Percentiles rank a stretch among this genome's conserved stretches.
phyloP scores from a whole-genome alignment of 169 alveolate genomes.

The Babesia caballi region DNA sequence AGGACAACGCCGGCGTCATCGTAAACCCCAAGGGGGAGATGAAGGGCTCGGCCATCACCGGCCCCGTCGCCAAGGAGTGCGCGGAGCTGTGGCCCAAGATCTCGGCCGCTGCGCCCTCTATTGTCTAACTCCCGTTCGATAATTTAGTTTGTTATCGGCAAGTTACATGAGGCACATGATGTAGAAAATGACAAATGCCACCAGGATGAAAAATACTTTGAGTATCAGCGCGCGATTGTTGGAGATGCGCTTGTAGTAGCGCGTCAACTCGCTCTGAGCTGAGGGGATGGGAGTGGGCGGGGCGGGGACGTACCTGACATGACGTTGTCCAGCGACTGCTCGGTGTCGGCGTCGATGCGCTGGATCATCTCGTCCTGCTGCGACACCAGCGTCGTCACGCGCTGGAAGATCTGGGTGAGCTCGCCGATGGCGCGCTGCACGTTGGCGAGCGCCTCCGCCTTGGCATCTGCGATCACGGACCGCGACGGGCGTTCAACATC shows the following conservation, averaged over 20 bases:
- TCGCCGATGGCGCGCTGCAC: slow-evolving; percentile 77
- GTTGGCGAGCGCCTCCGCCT: slow-evolving; percentile 74
- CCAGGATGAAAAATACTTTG: slow-evolving; percentile 47
- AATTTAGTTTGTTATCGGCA: slow-evolving; percentile 10
- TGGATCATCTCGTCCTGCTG: slow-evolving; percentile 79
- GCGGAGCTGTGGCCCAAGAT: slow-evolving; percentile 99
- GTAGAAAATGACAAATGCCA: slow-evolving; percentile 32
- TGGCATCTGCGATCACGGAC: slow-evolving; percentile 54
- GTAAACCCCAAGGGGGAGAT: slow-evolving; percentile 99
- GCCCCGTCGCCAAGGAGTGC: slow-evolving; percentile 99
- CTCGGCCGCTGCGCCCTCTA: slow-evolving; percentile 98
- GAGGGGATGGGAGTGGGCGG: background rate
- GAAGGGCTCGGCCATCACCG: slow-evolving; percentile 99
- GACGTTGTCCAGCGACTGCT: slow-evolving; percentile 63
- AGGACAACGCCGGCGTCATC: slow-evolving; percentile 99
- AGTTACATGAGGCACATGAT: slow-evolving; percentile 36
- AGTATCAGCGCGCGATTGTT: slow-evolving; percentile 50
- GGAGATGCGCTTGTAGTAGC: slow-evolving; percentile 60
- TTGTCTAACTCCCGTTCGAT: slow-evolving; percentile 79
- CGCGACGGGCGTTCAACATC: slow-evolving; percentile 35
- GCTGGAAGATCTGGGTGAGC: slow-evolving; percentile 74
- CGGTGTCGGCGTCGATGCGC: slow-evolving; percentile 76
- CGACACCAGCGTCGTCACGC: slow-evolving; percentile 71
- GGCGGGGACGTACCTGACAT: slow-evolving; percentile 59
- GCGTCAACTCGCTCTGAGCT: slow-evolving; percentile 57